Percentiles rank a stretch among this genome's conserved stretches.
Evolutionary conservation across 768 basidiomycete species (phyloP).

Genomic region (Neoboletus brunneissimus): DNA sequence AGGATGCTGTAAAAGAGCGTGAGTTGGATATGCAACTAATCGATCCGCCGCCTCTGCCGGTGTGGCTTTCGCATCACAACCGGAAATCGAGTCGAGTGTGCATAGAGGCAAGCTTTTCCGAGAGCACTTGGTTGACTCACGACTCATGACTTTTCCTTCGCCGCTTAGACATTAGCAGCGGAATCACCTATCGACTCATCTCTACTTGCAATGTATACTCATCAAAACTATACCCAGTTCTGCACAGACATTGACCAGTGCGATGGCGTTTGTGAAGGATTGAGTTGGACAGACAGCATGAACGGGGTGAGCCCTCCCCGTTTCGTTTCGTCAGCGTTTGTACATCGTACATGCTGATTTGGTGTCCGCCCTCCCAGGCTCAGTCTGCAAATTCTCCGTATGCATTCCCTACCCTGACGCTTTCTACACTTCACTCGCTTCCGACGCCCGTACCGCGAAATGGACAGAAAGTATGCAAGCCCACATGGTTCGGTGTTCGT

Average conservation of each 20-base stretch:
- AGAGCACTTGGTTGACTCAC: background rate
- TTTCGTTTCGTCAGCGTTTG: background rate
- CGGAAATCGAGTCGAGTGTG: slow-evolving; percentile 72
- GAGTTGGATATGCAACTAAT: slow-evolving; percentile 52
- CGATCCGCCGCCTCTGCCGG: slow-evolving; percentile 56
- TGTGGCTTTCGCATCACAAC: slow-evolving; percentile 56
- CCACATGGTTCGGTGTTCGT: slow-evolving; percentile 73
- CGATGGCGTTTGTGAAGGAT: slow-evolving; percentile 62
- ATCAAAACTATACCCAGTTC: slow-evolving; percentile 91
- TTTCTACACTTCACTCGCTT: slow-evolving; percentile 84
- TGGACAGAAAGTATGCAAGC: slow-evolving; percentile 84
- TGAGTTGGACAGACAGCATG: slow-evolving; percentile 75
- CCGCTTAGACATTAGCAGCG: slow-evolving; percentile 60
- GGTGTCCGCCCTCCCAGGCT: slow-evolving; percentile 42
- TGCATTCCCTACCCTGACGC: slow-evolving; percentile 77
- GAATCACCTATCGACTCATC: slow-evolving; percentile 91
- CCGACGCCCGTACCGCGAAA: slow-evolving; percentile 81
- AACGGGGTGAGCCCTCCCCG: slow-evolving; percentile 45
- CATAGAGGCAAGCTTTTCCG: slow-evolving; percentile 53
- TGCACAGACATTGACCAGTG: slow-evolving; percentile 76
- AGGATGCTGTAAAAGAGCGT: slow-evolving; percentile 61
- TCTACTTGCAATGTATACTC: slow-evolving; percentile 83
- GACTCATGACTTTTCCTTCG: background rate
- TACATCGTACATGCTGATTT: background rate
- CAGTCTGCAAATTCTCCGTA: slow-evolving; percentile 64